Base-by-base conservation (phyloP, 2,329 filamentous ascomycete species). In the Grosmannia clavigera region DNA sequence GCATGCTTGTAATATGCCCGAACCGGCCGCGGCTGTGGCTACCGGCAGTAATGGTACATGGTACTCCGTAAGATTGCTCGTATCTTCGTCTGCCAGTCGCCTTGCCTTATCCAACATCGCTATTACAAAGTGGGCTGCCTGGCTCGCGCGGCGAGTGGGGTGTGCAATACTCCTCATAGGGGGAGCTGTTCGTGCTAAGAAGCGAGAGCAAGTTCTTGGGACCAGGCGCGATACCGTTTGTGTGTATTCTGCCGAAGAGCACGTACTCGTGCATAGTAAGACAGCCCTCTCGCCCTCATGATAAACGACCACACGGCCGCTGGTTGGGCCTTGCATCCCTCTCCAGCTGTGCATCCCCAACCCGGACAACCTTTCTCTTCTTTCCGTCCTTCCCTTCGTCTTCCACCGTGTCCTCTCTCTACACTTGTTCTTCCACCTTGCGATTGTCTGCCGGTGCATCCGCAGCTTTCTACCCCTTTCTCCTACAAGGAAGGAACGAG, bases 251-350 rank as follows among this genome's bases (percentile, higher is more conserved):
- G 50, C 50, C 50, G 50, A 52, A 19, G 50, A 27, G 25, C 29
- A 46, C 40, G 48, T 3, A 51, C 48, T 46, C 46, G 10, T 35
- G 10, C 33, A 35, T 35, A 35, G 50, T 52, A 31, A 52, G 50
- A 52, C 50, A 19, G 16, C 43, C 31, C 31, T 31, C 31, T 48
- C 19, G 33, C 33, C 11, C 19, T 33, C 35, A 57, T 60, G 58
- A 60, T 61, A 61, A 61, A 60, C 60, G 29, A 55, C 22, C 33
- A 35, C 51, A 31, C 61, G 50, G 54, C 61, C 52, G 61, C 60
- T 62, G 58, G 58, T 40, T 54, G 53, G 19, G 16, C 43, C 7
- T 9, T 46, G 19, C 5, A n/a, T n/a, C 46, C 53, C 43, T 22
- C n/a, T 50, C 6, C n/a, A 22, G 22, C 22, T 22, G 22, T 22